phyloP scores from a whole-genome alignment of 1,139 yeast species.

The Wickerhamomyces sp. region DNA sequence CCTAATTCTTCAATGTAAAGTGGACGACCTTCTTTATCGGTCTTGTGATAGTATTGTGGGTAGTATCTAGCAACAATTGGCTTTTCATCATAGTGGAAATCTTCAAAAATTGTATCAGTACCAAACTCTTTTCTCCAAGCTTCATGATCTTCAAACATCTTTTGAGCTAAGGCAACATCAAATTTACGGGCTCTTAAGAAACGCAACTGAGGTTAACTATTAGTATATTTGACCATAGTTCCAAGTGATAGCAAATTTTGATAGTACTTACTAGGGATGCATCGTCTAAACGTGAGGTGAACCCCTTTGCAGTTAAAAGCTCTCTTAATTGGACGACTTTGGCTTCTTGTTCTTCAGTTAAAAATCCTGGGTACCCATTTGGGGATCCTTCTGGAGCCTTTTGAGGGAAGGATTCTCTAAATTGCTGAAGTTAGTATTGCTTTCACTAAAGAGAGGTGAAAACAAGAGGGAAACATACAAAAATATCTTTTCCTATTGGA shows the following conservation, averaged over 20 bases:
- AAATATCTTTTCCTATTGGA: conserved; percentile 9
- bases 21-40: conserved; percentile 96
- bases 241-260: background rate
- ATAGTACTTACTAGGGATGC: conserved; percentile 51
- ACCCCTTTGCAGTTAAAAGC: conserved; percentile 59
- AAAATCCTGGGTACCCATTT: conserved; percentile 79
- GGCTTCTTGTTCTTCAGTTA: conserved; percentile 63
- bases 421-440: too few relatives aligned
- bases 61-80: conserved; percentile 82
- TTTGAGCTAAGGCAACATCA: conserved; percentile 70
- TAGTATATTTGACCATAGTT: background rate
- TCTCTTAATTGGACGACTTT: conserved; percentile 55
- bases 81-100: conserved; percentile 88
- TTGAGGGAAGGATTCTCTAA: conserved; percentile 59
- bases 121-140: conserved; percentile 88
- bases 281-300: conserved; percentile 73
- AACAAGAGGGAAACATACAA: conserved; percentile 6
- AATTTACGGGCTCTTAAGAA: conserved; percentile 95
- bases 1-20: conserved; percentile 93
- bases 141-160: conserved; percentile 85
- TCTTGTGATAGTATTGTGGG: conserved; percentile 97
- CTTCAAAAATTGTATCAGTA: conserved; percentile 76
- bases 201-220: conserved; percentile 41
- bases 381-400: conserved; percentile 54
- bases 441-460: background rate